Conservation (phyloP, 2,329 filamentous ascomycete genomes). For the Cytospora piceae region DNA sequence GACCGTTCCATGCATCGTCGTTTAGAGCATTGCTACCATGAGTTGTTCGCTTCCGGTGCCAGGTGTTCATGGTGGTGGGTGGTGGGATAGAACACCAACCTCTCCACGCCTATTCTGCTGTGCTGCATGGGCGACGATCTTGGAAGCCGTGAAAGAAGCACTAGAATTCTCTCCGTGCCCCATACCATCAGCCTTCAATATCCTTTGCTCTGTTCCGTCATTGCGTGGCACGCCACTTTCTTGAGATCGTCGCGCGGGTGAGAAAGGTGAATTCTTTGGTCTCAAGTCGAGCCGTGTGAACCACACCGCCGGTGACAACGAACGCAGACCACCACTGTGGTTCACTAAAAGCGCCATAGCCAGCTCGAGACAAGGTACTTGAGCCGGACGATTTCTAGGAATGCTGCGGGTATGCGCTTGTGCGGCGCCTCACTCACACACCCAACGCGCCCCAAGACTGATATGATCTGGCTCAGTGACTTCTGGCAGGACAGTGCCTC, state of each 20-base stretch:
- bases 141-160: constrained; percentile 25
- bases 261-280: background rate
- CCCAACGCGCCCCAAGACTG: constrained; percentile 1
- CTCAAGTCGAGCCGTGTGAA: background rate
- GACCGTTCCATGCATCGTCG: background rate
- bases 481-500: background rate
- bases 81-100: background rate
- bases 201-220: background rate
- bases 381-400: background rate
- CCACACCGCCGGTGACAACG: background rate
- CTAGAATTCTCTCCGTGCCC: constrained; percentile 14
- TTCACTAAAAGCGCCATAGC: constrained; percentile 1
- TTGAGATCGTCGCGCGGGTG: background rate
- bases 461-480: constrained; percentile 1
- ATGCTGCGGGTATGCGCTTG: constrained; percentile 10
- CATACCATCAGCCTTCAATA: background rate
- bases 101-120: background rate
- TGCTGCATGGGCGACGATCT: constrained; percentile 24
- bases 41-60: background rate
- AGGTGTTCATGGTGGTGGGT: constrained; percentile 1
- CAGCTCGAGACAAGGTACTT: background rate
- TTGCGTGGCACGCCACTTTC: background rate
- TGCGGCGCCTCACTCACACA: constrained; percentile 4
- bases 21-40: background rate
- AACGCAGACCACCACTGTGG: background rate